A percentile compares a stretch with the other conserved stretches of the same genome.
Conservation (phyloP, 768 basidiomycete species). For the Xerocomellus intermedius region DNA sequence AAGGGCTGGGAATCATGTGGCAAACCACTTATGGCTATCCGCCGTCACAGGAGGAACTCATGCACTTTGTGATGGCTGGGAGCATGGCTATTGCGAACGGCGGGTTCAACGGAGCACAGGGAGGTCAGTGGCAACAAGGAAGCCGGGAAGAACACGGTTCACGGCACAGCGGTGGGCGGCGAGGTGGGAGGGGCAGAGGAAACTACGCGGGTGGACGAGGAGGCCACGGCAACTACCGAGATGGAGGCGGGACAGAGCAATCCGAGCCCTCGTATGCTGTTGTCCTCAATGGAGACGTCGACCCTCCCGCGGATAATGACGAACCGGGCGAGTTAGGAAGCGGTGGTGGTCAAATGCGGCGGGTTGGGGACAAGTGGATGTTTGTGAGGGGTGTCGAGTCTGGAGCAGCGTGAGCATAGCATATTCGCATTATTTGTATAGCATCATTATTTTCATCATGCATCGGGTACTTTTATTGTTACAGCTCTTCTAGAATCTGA, state of each 20-base stretch:
- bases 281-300: slow-evolving; percentile 51
- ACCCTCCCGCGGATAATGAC: slow-evolving; percentile 4
- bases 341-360: slow-evolving; percentile 60
- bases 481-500: too few relatives aligned
- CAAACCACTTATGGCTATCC: slow-evolving; percentile 59
- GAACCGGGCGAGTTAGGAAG: slow-evolving; percentile 11
- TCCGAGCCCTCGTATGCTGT: slow-evolving; percentile 53
- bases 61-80: slow-evolving; percentile 63
- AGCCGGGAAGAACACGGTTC: slow-evolving; percentile 33
- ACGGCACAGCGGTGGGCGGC: slow-evolving; percentile 36
- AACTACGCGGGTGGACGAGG: slow-evolving; percentile 32
- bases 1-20: slow-evolving; percentile 79
- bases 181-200: slow-evolving; percentile 41
- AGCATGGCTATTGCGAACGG: slow-evolving; percentile 18
- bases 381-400: slow-evolving; percentile 49
- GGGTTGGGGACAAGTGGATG: slow-evolving; percentile 69
- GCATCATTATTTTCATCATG: slow-evolving; percentile 4
- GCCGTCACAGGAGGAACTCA: slow-evolving; percentile 74
- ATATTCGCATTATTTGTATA: slow-evolving; percentile 25
- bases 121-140: slow-evolving; percentile 25
- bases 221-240: slow-evolving; percentile 49
- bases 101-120: slow-evolving; percentile 19
- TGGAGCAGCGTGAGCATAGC: slow-evolving; percentile 15
- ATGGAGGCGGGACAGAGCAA: slow-evolving; percentile 31
- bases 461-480: too few relatives aligned